phyloP scores from a whole-genome alignment of 2,329 filamentous ascomycete species.

The Calonectria ilicicola region DNA sequence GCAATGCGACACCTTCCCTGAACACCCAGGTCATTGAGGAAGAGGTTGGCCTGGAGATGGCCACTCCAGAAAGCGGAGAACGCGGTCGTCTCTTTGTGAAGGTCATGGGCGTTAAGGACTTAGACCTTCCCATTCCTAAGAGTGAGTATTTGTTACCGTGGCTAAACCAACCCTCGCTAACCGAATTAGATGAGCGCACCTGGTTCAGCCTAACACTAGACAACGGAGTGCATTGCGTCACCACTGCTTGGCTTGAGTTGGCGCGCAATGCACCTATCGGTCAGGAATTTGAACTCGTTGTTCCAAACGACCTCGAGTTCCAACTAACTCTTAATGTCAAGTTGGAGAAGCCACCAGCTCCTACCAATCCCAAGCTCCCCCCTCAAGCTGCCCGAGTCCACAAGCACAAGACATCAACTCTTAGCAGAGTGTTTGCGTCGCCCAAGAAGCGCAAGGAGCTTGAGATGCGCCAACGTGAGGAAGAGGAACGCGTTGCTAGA shows the following conservation, averaged over 20 bases:
- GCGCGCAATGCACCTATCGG: constrained; percentile 93
- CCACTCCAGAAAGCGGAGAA: constrained; percentile 83
- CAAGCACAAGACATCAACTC: constrained; percentile 86
- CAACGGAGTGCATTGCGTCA: constrained; percentile 97
- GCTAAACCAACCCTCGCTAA: constrained; percentile 35
- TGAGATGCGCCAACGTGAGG: constrained; percentile 85
- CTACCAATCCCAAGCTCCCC: constrained; percentile 58
- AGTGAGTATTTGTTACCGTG: constrained; percentile 67
- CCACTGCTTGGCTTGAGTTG: constrained; percentile 93
- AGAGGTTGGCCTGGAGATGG: constrained; percentile 67
- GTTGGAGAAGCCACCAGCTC: constrained; percentile 79
- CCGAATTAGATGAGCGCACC: constrained; percentile 79
- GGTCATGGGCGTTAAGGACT: constrained; percentile 96
- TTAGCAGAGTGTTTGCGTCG: constrained; percentile 92
- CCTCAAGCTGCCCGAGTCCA: constrained; percentile 71
- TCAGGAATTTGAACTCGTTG: constrained; percentile 97
- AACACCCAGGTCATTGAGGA: constrained; percentile 75
- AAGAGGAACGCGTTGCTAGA: constrained; percentile 80
- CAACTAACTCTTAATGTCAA: constrained; percentile 97
- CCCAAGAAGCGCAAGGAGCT: constrained; percentile 97
- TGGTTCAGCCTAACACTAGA: constrained; percentile 98
- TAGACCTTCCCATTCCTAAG: constrained; percentile 90
- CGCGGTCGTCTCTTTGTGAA: constrained; percentile 95
- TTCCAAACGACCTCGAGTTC: constrained; percentile 98
- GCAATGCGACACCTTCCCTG: constrained; percentile 73